Conservation (phyloP, 2,329 filamentous ascomycete genomes). For the Dothideomycetidae sp. region DNA sequence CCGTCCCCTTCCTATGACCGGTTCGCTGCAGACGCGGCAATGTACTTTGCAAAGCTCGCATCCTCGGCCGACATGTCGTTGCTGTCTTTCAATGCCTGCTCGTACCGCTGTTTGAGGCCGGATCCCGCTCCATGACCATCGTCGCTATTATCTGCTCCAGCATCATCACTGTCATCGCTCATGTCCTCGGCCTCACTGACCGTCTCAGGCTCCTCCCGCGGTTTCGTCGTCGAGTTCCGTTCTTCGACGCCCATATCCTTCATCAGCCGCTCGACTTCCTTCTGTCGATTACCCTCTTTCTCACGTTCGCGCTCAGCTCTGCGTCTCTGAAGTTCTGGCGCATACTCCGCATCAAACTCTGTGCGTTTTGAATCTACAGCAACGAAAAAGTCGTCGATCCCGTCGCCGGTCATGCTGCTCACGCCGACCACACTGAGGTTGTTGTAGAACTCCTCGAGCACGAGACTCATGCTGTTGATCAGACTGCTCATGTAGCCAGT, state of each 20-base stretch:
- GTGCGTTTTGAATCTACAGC: slow-evolving; percentile 74
- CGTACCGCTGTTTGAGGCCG: slow-evolving; percentile 61
- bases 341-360: slow-evolving; percentile 84
- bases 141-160: slow-evolving; percentile 44
- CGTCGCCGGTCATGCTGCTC: slow-evolving; percentile 80
- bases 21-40: slow-evolving; percentile 13
- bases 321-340: slow-evolving; percentile 74
- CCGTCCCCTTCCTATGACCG: slow-evolving; percentile 1
- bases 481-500: slow-evolving; percentile 94
- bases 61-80: slow-evolving; percentile 17
- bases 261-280: slow-evolving; percentile 87
- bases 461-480: slow-evolving; percentile 93
- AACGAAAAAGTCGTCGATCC: slow-evolving; percentile 84
- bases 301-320: slow-evolving; percentile 60
- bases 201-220: slow-evolving; percentile 34
- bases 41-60: slow-evolving; percentile 16
- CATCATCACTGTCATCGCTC: slow-evolving; percentile 37
- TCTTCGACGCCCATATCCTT: slow-evolving; percentile 63
- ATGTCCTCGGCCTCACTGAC: slow-evolving; percentile 37
- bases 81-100: slow-evolving; percentile 54
- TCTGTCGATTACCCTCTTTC: slow-evolving; percentile 57
- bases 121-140: slow-evolving; percentile 40
- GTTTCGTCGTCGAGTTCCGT: slow-evolving; percentile 20
- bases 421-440: slow-evolving; percentile 88
- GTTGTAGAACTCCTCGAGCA: slow-evolving; percentile 94